phyloP scores from a whole-genome alignment of 495 filamentous ascomycete species.

The Tuber umbilicatum region DNA sequence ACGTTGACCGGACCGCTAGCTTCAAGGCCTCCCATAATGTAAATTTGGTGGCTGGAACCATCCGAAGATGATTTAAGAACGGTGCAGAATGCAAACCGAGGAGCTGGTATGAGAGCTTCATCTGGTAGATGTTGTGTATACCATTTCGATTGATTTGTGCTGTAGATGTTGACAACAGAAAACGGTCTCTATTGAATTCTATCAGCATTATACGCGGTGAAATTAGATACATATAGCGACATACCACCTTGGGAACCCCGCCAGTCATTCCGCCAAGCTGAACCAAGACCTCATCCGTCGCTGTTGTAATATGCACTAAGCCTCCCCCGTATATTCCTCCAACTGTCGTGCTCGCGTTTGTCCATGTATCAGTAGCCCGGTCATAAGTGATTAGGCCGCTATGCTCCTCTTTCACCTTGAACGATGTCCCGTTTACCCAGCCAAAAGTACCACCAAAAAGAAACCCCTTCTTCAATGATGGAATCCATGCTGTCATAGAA shows the following conservation, averaged over 20 bases:
- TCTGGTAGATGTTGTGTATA: slow-evolving; percentile 5
- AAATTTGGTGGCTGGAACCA: slow-evolving; percentile 18
- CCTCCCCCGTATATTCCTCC: not conserved
- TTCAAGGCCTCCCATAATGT: slow-evolving; percentile 8
- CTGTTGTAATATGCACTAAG: slow-evolving; percentile 1
- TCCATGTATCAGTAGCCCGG: not conserved
- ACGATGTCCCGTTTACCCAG: not conserved
- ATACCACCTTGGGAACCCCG: not conserved
- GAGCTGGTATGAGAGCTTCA: not conserved
- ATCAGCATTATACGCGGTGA: too few relatives aligned
- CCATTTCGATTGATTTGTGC: slow-evolving; percentile 15
- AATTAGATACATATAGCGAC: not conserved
- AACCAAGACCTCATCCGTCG: slow-evolving; percentile 13
- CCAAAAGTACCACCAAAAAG: not conserved
- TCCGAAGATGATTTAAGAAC: slow-evolving; percentile 6
- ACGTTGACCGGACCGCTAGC: not conserved
- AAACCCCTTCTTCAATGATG: slow-evolving; percentile 8
- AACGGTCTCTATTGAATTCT: slow-evolving; percentile 3
- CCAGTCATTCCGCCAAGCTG: slow-evolving; percentile 10
- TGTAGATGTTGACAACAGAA: slow-evolving; percentile 13
- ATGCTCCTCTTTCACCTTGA: not conserved
- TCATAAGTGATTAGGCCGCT: slow-evolving; percentile 6
- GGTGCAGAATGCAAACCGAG: slow-evolving; percentile 12
- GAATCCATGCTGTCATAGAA: slow-evolving; percentile 9
- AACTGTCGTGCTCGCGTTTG: slow-evolving; percentile 9